A percentile compares a stretch with the other conserved stretches of the same genome.
These are phyloP conservation scores for Echinochloa phyllopogon DNA, from an alignment of 176 grass and related monocot species.

Conservation along the genomic window DNA sequence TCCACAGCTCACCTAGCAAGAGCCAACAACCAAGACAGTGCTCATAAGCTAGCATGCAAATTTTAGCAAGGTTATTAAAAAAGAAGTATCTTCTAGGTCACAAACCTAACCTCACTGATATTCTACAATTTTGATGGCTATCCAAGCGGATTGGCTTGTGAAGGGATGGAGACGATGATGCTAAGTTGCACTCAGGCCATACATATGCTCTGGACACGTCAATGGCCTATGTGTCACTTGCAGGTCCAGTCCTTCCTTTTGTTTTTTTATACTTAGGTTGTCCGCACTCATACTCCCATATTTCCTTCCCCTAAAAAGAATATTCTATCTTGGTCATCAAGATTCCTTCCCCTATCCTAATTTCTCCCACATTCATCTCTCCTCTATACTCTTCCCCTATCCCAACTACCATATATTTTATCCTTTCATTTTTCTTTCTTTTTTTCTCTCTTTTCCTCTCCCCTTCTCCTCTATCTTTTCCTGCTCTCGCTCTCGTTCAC, in stretches of 20 bases:
- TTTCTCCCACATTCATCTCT: too few species aligned
- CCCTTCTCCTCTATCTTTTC: too few species aligned
- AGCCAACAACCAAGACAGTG: background rate
- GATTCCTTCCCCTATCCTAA: too few species aligned
- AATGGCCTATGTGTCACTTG: background rate
- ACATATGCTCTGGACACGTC: background rate
- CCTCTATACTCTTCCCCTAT: too few species aligned
- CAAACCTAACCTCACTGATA: background rate
- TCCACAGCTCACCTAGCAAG: background rate
- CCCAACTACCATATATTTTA: too few species aligned
- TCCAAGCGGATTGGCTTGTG: conserved; percentile 1
- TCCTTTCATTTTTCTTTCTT: too few species aligned
- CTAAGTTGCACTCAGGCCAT: conserved; percentile 27
- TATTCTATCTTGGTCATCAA: too few species aligned
- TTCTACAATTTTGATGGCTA: conserved; percentile 6
- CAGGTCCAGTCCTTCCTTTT: background rate
- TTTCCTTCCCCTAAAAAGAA: too few species aligned
- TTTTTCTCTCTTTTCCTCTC: too few species aligned
- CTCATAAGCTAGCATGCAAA: conserved; percentile 9
- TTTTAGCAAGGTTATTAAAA: background rate
- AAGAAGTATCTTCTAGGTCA: background rate
- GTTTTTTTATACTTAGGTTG: too few species aligned
- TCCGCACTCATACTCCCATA: too few species aligned
- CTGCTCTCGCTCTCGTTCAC: too few species aligned
- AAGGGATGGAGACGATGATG: conserved; percentile 28